Evolutionary conservation across 805 yeast genomes (phyloP), one percentile per base, ranked within the genome.

Genomic region (Suhomyces faveliae): DNA sequence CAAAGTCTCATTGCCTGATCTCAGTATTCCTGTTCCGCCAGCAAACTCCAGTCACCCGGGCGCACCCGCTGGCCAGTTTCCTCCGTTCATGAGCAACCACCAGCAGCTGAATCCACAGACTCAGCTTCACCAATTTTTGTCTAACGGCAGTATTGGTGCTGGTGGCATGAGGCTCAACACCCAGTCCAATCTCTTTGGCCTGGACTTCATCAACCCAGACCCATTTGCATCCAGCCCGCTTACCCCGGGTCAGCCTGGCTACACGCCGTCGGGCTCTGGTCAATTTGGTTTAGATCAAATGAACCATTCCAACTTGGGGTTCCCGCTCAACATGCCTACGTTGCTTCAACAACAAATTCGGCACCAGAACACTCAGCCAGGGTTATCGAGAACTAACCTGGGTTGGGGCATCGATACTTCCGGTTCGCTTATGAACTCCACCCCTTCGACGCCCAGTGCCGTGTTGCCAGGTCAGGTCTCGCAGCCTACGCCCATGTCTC

Each of bases 1-100:
- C 62, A 62, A 74, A 45, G 71, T 77, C 5, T 84, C 89, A 4
- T 68, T 83, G 40, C 83, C 83, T 42, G 64, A 56, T 33, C 47
- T 56, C 42, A 21, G 41, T 2, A 35, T 17, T 6, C 19, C 38
- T 3, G 47, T 12, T 5, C 7, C 45, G 15, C 12, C 55, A 25
- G 13, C n/a, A n/a, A n/a, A n/a, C n/a, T 33, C 15, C 11, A 46
- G 35, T 4, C 51, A 27, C n/a, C 29, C 30, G 13, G 48, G 42
- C 35, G 35, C 39, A 24, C 17, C 41, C 27, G 24, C 25, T n/a
- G 21, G 21, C 20, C 33, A 22, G 15, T 35, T 35, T 13, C 40
- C 46, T 4, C 46, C 40, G 23, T 43, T 24, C 30, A 21, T 35
- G 42, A 13, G 40, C 15, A 21, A 22, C 29, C 52, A 35, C 29